Percentiles rank a stretch among this genome's conserved stretches.
Conservation (phyloP, 2,329 filamentous ascomycete genomes). For the Calcarisporium arbuscula region DNA sequence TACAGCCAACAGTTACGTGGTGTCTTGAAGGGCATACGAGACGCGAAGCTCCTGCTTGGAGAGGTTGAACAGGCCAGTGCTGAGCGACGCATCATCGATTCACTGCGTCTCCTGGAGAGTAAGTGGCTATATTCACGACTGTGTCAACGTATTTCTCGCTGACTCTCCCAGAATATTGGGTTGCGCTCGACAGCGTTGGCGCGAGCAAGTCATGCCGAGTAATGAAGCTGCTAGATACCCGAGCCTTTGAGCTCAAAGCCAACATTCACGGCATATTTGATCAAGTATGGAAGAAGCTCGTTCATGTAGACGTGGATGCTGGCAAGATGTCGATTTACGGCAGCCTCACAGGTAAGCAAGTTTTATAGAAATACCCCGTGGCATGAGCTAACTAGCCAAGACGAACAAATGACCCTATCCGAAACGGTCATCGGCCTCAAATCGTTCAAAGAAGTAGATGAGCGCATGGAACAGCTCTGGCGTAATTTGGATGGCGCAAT, state of each 20-base stretch:
- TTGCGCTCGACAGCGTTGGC: slow-evolving; percentile 52
- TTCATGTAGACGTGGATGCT: slow-evolving; percentile 53
- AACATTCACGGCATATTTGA: slow-evolving; percentile 61
- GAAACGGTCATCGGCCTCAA: slow-evolving; percentile 51
- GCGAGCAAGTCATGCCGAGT: slow-evolving; percentile 56
- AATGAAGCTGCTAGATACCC: slow-evolving; percentile 57
- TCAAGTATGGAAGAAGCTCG: slow-evolving; percentile 63
- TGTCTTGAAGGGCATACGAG: slow-evolving; percentile 43
- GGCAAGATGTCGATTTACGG: slow-evolving; percentile 51
- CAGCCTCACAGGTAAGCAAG: slow-evolving; percentile 39
- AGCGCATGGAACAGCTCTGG: slow-evolving; percentile 55
- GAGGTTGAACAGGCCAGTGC: slow-evolving; percentile 52
- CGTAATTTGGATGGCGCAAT: slow-evolving; percentile 56
- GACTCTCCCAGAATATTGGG: slow-evolving; percentile 43
- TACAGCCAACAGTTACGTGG: slow-evolving; percentile 52
- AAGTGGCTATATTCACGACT: slow-evolving; percentile 21
- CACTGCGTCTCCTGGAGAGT: slow-evolving; percentile 51
- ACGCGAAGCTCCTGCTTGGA: slow-evolving; percentile 55
- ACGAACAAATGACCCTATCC: slow-evolving; percentile 44
- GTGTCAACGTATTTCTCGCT: slow-evolving; percentile 11
- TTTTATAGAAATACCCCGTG: too few relatives aligned
- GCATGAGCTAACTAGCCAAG: slow-evolving; percentile 23
- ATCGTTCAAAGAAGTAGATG: slow-evolving; percentile 55
- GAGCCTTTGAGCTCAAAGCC: slow-evolving; percentile 59
- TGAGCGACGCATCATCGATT: slow-evolving; percentile 51